Percentiles rank a stretch among this genome's conserved stretches.
These are phyloP conservation scores for Euptelea pleiosperma DNA, from an alignment of 164 flowering plant genomes.

Conservation along the genomic window DNA sequence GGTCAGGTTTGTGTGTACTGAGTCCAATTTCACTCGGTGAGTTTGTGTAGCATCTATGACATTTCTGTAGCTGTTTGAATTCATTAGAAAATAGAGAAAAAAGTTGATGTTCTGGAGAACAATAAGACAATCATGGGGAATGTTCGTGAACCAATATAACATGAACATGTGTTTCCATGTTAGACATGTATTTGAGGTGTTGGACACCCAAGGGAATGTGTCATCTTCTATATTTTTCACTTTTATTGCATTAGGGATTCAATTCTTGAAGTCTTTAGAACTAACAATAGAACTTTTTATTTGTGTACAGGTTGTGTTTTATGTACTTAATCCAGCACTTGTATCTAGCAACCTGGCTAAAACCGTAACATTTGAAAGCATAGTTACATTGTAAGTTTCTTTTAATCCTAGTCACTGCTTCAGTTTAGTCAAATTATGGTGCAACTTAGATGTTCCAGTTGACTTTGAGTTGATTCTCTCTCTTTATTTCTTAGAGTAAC, in stretches of 20 bases:
- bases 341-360: conserved; percentile 46
- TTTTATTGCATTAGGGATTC: background rate
- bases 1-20: too few species aligned
- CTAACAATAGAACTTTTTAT: conserved; percentile 2
- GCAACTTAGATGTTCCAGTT: background rate
- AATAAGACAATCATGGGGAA: too few species aligned
- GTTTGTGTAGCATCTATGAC: too few species aligned
- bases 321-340: conserved; percentile 70
- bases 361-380: conserved; percentile 57
- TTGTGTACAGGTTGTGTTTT: conserved; percentile 59
- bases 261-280: background rate
- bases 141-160: too few species aligned
- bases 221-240: background rate
- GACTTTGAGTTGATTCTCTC: background rate
- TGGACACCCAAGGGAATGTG: too few species aligned
- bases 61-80: too few species aligned
- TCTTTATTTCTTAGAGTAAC: background rate
- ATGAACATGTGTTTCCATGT: too few species aligned
- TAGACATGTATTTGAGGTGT: background rate
- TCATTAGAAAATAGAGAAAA: too few species aligned
- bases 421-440: conserved; percentile 1
- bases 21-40: too few species aligned
- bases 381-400: conserved; percentile 49
- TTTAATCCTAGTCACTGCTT: background rate
- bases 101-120: too few species aligned